Evolutionary conservation across 441 rosid genomes (phyloP).

Genomic region (Pelargonium fulgidum): DNA sequence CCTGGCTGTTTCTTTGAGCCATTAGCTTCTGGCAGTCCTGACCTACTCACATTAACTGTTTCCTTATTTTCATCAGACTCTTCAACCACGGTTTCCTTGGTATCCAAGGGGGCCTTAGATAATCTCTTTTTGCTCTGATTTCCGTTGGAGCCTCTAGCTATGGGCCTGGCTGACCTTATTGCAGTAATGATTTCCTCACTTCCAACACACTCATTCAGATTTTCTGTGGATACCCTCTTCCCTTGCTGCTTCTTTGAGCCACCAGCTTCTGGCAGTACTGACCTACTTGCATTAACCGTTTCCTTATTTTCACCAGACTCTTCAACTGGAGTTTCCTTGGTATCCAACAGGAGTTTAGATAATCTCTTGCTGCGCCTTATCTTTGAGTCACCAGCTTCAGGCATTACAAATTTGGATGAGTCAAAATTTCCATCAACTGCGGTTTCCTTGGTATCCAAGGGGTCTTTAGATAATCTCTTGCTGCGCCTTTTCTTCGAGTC

Average conservation of each 20-base stretch:
- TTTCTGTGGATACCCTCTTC: slow-evolving; percentile 11
- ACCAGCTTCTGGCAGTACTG: slow-evolving; percentile 21
- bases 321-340: neutral
- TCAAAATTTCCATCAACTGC: slow-evolving; percentile 33
- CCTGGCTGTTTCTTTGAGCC: slow-evolving; percentile 16
- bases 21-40: slow-evolving; percentile 19
- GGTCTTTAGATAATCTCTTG: neutral
- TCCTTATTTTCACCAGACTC: slow-evolving; percentile 4
- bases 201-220: slow-evolving; percentile 17
- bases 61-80: slow-evolving; percentile 4
- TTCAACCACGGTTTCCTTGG: neutral
- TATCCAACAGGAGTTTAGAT: neutral
- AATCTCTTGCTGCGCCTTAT: neutral
- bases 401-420: slow-evolving; percentile 5
- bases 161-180: slow-evolving; percentile 12
- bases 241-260: slow-evolving; percentile 17
- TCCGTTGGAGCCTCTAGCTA: slow-evolving; percentile 19
- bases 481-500: neutral
- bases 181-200: slow-evolving; percentile 19
- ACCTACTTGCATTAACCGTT: neutral
- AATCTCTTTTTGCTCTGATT: slow-evolving; percentile 6
- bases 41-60: neutral
- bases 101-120: neutral
- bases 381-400: neutral
- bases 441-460: neutral